Evolutionary conservation across 2,329 filamentous ascomycete species (phyloP), one percentile per base, ranked within the genome.

Genomic region (Exophiala aquamarina): DNA sequence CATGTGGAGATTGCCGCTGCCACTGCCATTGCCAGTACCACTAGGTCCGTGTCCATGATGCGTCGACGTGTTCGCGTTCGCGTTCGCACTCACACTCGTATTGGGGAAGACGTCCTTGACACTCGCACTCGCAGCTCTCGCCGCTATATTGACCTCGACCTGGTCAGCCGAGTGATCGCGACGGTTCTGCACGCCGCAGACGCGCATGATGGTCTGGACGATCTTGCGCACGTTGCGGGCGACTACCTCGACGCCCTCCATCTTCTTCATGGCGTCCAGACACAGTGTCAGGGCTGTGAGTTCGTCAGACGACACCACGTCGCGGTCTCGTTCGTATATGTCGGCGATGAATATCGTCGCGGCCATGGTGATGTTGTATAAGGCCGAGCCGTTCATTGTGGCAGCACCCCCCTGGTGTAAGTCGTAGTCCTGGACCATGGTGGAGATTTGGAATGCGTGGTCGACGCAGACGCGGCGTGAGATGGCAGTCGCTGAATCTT

Each of bases 321-420:
- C 33, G 5, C 38, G 11, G 9, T 33, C 21, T 4, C 42, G 20
- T 10, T 40, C 15, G 14, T 48, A 38, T 10, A 48, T 48, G 4
- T 43, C 45, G 23, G 45, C 45, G 18, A 48, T 23, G 39, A 48
- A 32, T 17, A 37, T 42, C n/a, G 45, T 48, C 4, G 45, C 39
- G n/a, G 45, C 39, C 39, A 48, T 36, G 5, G 45, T 48, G n/a
- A 48, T 48, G 18, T 48, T 36, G 39, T 48, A 48, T n/a, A 48
- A 10, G 14, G 45, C 21, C 10, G 45, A 48, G 17, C 38, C 45
- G 13, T 21, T 35, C 45, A 48, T 21, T 3, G 45, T 48, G 14
- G 26, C 18, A n/a, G 44, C 34, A 10, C 28, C 29, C 7, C 32
- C 29, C 15, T 48, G 45, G n/a, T 48, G 45, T 10, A 10, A 15